Evolutionary conservation across 768 basidiomycete species (phyloP).

Genomic region (Tylopilus vinaceipallidus): DNA sequence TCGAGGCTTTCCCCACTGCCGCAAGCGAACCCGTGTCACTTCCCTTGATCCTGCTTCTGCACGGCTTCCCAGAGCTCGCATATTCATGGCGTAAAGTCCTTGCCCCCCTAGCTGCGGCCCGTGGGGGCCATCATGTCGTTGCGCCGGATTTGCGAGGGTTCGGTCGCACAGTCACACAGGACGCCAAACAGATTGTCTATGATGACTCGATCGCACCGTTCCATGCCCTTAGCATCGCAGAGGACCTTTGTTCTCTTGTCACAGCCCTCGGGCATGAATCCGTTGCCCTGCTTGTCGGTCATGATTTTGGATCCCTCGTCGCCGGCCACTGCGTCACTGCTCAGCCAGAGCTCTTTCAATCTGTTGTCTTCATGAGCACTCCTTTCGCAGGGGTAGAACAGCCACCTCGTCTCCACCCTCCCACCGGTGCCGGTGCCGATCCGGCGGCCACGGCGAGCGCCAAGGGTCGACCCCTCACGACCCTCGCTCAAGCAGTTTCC

Average conservation of each 20-base stretch:
- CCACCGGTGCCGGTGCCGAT: constrained; percentile 4
- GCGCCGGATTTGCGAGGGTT: constrained; percentile 62
- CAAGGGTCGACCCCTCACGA: constrained; percentile 10
- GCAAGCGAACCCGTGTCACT: constrained; percentile 21
- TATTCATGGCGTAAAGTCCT: constrained; percentile 66
- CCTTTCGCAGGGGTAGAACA: constrained; percentile 50
- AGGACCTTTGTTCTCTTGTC: constrained; percentile 52
- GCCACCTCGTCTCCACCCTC: constrained; percentile 17
- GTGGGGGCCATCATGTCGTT: constrained; percentile 54
- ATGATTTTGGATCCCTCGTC: constrained; percentile 57
- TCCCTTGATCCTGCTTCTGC: constrained; percentile 55
- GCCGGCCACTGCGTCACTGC: constrained; percentile 54
- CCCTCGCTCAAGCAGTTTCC: constrained; percentile 5
- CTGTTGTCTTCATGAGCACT: constrained; percentile 58
- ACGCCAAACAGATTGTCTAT: constrained; percentile 31
- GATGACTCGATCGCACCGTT: constrained; percentile 52
- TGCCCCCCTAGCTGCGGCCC: constrained; percentile 41
- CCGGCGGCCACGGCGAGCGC: neutral
- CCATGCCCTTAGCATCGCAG: constrained; percentile 48
- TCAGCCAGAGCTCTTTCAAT: constrained; percentile 53
- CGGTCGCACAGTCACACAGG: constrained; percentile 39
- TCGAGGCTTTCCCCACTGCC: constrained; percentile 42
- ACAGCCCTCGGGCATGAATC: constrained; percentile 47
- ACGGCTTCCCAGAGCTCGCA: constrained; percentile 67
- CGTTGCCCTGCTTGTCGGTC: constrained; percentile 53